phyloP scores from a whole-genome alignment of 495 filamentous ascomycete species.

The Talaromyces stipitatus region DNA sequence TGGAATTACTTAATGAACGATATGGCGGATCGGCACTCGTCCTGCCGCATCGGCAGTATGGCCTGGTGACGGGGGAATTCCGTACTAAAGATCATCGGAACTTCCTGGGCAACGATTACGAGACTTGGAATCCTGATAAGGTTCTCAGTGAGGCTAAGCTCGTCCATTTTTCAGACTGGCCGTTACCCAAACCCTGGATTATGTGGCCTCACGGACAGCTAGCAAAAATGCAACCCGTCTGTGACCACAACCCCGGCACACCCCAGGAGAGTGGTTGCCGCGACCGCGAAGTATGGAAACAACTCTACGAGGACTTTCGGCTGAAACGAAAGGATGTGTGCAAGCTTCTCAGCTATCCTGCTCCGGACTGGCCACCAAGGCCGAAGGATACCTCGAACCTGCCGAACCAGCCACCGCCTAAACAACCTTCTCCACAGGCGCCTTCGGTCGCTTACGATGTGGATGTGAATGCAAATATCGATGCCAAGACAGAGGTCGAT shows the following conservation, averaged over 20 bases:
- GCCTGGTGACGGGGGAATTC: conserved; percentile 65
- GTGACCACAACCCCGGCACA: conserved; percentile 39
- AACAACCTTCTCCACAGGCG: neutral
- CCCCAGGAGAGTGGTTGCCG: conserved; percentile 47
- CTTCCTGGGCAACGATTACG: conserved; percentile 56
- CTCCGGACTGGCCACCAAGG: conserved; percentile 29
- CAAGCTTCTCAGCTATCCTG: conserved; percentile 40
- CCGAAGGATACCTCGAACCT: conserved; percentile 3
- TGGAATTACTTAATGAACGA: conserved; percentile 69
- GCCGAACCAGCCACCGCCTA: neutral
- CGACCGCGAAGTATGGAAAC: conserved; percentile 60
- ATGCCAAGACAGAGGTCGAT: neutral
- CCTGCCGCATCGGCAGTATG: conserved; percentile 68
- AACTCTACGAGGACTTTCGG: conserved; percentile 63
- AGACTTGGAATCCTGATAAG: conserved; percentile 61
- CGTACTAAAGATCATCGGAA: conserved; percentile 47
- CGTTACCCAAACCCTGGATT: conserved; percentile 73
- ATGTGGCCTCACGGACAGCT: conserved; percentile 49
- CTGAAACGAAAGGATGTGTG: conserved; percentile 49
- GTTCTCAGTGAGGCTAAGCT: conserved; percentile 61
- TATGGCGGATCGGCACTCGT: conserved; percentile 60
- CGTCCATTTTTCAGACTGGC: conserved; percentile 78
- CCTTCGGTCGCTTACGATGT: neutral
- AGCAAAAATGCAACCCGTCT: conserved; percentile 51
- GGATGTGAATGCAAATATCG: neutral